phyloP scores from a whole-genome alignment of 768 basidiomycete genomes.

The Podaxis sp. region DNA sequence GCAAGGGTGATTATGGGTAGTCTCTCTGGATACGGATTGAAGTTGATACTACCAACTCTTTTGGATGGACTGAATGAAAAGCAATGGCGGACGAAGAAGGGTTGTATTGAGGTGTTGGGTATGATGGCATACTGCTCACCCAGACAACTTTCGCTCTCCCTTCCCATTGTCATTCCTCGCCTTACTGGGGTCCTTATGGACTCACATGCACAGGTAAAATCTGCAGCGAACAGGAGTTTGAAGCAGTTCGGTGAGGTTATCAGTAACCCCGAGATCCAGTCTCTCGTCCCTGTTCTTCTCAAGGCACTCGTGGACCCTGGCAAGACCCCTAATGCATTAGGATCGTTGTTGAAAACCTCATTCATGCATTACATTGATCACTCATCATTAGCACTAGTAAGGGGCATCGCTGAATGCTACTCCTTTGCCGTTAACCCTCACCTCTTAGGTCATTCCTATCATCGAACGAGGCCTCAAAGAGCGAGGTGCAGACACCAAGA shows the following conservation, averaged over 20 bases:
- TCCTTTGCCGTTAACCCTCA: not conserved
- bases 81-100: conserved; percentile 97
- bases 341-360: conserved; percentile 86
- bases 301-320: conserved; percentile 95
- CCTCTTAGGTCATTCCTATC: conserved; percentile 81
- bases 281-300: conserved; percentile 81
- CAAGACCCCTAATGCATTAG: conserved; percentile 81
- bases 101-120: conserved; percentile 93
- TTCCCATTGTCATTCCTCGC: conserved; percentile 96
- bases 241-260: conserved; percentile 99
- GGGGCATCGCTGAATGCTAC: conserved; percentile 18
- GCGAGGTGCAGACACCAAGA: conserved; percentile 90
- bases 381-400: conserved; percentile 87
- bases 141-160: conserved; percentile 86
- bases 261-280: conserved; percentile 94
- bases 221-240: conserved; percentile 89
- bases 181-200: conserved; percentile 93
- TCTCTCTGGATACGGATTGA: conserved; percentile 92
- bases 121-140: conserved; percentile 99
- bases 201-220: conserved; percentile 93
- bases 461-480: conserved; percentile 90
- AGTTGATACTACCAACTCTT: conserved; percentile 87
- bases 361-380: conserved; percentile 99
- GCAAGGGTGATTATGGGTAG: conserved; percentile 93
- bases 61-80: conserved; percentile 93